Base-by-base conservation (phyloP, 129 eudicot species). In the Rutidosis leptorrhynchoides region DNA sequence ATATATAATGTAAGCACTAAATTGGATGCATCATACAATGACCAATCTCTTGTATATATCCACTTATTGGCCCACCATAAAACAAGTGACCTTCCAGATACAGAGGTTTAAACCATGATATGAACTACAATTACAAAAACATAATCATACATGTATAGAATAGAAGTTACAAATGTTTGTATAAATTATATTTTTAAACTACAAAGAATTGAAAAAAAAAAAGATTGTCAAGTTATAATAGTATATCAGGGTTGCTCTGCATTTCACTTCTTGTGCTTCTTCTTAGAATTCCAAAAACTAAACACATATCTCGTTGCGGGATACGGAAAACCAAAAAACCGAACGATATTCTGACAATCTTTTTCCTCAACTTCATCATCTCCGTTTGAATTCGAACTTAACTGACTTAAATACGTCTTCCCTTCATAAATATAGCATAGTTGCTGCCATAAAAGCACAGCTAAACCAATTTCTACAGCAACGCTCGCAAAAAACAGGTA, bases 391-490 rank as follows among this genome's bases (percentile, higher is more conserved):
- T 40, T 54, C 0, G 86, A 84, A 49, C 76, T 89, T 64, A 93
- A 73, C 48, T 82, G 80, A 72, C 96, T 79, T 55, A 93, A 77
- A 68, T 89, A 93, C 3, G 96, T 93, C 74, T 89, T 72, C 14
- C 96, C 99, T 62, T 79, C 80, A 1, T 86, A 89, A 62, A 93
- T 84, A 51, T 59, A 93, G 46, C 77, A 74, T 19, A 93, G 90
- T 71, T 93, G 99, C 75, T 93, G 99, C 99, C 99, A 93, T 66
- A 93, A 78, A 54, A 93, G 99, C 71, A 93, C 86, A 28, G 76
- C 71, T 62, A 93, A 72, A 51, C 96, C 99, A 62, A 84, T 79
- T 81, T 75, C 84, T 74, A 93, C 84, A 1, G 96, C 81, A 32
- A 89, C 42, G 51, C 96, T 89, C 25, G 99, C 85, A n/a, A 93